Percentiles rank a stretch among this genome's conserved stretches.
These are phyloP conservation scores for Paramarasmius palmivorus DNA, from an alignment of 1,284 basidiomycete genomes.

Conservation along the genomic window DNA sequence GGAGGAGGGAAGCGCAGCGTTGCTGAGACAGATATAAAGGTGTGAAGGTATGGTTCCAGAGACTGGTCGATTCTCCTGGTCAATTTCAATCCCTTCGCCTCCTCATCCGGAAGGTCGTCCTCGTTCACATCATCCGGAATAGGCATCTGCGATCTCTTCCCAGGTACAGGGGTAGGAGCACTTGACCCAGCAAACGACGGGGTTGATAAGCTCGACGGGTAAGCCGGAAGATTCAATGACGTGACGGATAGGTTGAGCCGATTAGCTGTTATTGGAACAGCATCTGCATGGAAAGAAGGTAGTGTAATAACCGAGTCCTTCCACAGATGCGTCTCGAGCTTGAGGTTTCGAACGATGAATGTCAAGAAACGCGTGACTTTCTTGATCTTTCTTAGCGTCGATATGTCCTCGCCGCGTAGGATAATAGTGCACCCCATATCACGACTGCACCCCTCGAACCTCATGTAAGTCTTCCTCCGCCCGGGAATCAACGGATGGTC, in stretches of 20 bases:
- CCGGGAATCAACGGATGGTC: conserved; percentile 92
- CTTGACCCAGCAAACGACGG: conserved; percentile 31
- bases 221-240: conserved; percentile 23
- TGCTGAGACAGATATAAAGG: conserved; percentile 89
- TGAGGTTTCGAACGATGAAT: conserved; percentile 89
- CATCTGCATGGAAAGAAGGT: conserved; percentile 65
- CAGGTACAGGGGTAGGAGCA: conserved; percentile 11
- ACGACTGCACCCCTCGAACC: conserved; percentile 91
- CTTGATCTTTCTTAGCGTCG: conserved; percentile 84
- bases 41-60: conserved; percentile 79
- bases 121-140: conserved; percentile 31
- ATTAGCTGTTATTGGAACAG: conserved; percentile 49
- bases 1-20: conserved; percentile 90
- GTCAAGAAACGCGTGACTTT: conserved; percentile 90
- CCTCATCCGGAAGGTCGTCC: conserved; percentile 65
- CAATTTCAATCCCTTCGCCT: conserved; percentile 65
- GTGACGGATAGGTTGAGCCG: conserved; percentile 22
- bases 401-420: conserved; percentile 85
- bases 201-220: conserved; percentile 32
- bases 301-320: conserved; percentile 89
- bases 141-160: conserved; percentile 15
- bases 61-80: conserved; percentile 77
- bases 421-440: conserved; percentile 95
- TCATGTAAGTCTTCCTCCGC: conserved; percentile 92
- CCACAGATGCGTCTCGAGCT: conserved; percentile 93